A percentile compares a stretch with the other conserved stretches of the same genome.
Evolutionary conservation across 495 filamentous ascomycete species (phyloP).

Genomic region (Hypoxylon trugodes): DNA sequence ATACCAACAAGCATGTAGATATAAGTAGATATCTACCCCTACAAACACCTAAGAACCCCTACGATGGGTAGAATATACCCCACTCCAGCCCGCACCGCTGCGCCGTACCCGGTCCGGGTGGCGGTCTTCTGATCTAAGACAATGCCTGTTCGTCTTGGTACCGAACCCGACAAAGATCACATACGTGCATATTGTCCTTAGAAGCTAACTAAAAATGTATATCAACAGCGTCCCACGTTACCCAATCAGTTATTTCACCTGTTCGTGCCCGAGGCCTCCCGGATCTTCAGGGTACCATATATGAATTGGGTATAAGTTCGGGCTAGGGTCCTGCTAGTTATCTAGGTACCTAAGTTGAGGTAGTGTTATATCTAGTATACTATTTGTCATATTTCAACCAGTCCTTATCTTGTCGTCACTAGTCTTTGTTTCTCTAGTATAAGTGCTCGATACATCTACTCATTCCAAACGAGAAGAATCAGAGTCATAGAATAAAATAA

Average conservation of each 20-base stretch:
- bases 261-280: constrained; percentile 29
- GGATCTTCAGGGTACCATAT: constrained; percentile 25
- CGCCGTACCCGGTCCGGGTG: constrained; percentile 36
- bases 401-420: constrained; percentile 6
- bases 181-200: constrained; percentile 25
- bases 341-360: constrained; percentile 11
- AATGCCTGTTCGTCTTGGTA: constrained; percentile 23
- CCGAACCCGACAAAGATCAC: constrained; percentile 32
- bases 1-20: neutral
- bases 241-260: constrained; percentile 27
- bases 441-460: neutral
- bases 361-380: too few relatives aligned
- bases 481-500: neutral
- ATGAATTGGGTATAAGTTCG: constrained; percentile 32
- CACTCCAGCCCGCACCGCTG: constrained; percentile 36
- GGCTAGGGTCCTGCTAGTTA: constrained; percentile 9
- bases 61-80: constrained; percentile 17
- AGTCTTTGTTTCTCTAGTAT: constrained; percentile 8
- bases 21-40: neutral
- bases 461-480: neutral
- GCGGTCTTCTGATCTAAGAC: constrained; percentile 40
- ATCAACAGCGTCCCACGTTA: constrained; percentile 2
- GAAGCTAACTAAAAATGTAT: constrained; percentile 6
- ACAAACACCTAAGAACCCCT: neutral
- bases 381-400: neutral